These are phyloP conservation scores for Starmera quercuum DNA, from an alignment of 805 yeast species.

Conservation along the genomic window DNA sequence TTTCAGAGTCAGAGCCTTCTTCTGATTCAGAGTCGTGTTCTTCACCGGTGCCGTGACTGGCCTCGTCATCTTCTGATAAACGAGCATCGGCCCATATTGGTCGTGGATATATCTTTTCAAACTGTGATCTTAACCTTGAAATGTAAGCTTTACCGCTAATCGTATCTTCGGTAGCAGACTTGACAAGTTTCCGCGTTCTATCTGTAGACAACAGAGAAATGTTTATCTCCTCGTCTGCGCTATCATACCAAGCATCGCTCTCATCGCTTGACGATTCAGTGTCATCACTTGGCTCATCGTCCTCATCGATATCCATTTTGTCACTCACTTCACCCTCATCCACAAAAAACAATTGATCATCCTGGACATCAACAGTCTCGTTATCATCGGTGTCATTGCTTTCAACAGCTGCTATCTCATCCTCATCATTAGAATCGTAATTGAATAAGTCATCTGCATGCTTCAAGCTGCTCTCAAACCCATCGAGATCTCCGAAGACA, in stretches of 20 bases:
- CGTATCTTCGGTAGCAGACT: slow-evolving; percentile 41
- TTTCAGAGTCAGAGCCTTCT: slow-evolving; percentile 19
- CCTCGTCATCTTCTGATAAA: slow-evolving; percentile 21
- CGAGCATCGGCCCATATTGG: slow-evolving; percentile 69
- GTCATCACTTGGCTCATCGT: slow-evolving; percentile 24
- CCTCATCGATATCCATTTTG: slow-evolving; percentile 16
- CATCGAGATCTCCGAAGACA: slow-evolving; percentile 83
- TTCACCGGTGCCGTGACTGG: slow-evolving; percentile 18
- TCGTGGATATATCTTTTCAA: slow-evolving; percentile 63
- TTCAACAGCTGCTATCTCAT: slow-evolving; percentile 20
- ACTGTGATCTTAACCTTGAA: slow-evolving; percentile 63
- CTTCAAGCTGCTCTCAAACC: slow-evolving; percentile 59
- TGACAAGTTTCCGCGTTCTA: slow-evolving; percentile 65
- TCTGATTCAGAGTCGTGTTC: slow-evolving; percentile 21
- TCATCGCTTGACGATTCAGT: slow-evolving; percentile 23
- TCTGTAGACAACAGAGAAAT: slow-evolving; percentile 55
- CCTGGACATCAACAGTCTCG: slow-evolving; percentile 24
- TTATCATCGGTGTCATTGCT: slow-evolving; percentile 20
- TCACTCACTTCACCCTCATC: slow-evolving; percentile 34
- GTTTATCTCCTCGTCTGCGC: slow-evolving; percentile 74
- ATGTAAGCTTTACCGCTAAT: slow-evolving; percentile 57
- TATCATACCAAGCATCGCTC: slow-evolving; percentile 71
- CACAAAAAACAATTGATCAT: slow-evolving; percentile 44
- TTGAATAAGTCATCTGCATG: slow-evolving; percentile 48
- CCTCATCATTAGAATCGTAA: slow-evolving; percentile 35